phyloP scores from a whole-genome alignment of 148 eudicot genomes.

The Talinum fruticosum region DNA sequence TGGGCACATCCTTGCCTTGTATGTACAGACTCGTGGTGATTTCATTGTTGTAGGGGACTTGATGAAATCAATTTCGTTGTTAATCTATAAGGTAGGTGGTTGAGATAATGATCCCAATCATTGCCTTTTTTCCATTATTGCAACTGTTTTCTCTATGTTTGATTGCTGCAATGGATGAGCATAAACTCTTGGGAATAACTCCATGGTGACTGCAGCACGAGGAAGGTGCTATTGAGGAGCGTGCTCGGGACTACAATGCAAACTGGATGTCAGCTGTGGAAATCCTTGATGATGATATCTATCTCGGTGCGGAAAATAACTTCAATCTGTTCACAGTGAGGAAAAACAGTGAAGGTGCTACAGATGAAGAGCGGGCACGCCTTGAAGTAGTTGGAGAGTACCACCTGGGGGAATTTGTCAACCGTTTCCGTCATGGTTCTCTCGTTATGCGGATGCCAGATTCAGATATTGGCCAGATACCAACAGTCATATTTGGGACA shows the following conservation, averaged over 20 bases:
- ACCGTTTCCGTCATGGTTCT: slow-evolving; percentile 88
- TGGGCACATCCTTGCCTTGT: slow-evolving; percentile 94
- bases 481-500: slow-evolving; percentile 74
- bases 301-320: slow-evolving; percentile 86
- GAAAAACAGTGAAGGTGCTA: slow-evolving; percentile 90
- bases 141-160: too few species aligned
- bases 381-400: slow-evolving; percentile 97
- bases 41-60: slow-evolving; percentile 94
- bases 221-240: slow-evolving; percentile 98
- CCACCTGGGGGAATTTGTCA: slow-evolving; percentile 94
- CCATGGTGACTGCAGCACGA: slow-evolving; percentile 58
- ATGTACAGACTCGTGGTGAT: slow-evolving; percentile 96
- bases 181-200: not conserved
- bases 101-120: not conserved
- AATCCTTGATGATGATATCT: slow-evolving; percentile 83
- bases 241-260: slow-evolving; percentile 96
- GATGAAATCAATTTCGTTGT: slow-evolving; percentile 91
- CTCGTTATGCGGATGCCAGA: slow-evolving; percentile 96
- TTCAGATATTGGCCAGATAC: slow-evolving; percentile 73
- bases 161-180: too few species aligned
- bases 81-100: slow-evolving; percentile 73
- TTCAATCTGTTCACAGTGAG: slow-evolving; percentile 88
- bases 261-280: slow-evolving; percentile 99
- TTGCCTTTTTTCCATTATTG: not conserved
- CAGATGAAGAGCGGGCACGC: slow-evolving; percentile 97